These are phyloP conservation scores for Diaporthe vexans DNA, from an alignment of 2,329 filamentous ascomycete species.

Conservation along the genomic window DNA sequence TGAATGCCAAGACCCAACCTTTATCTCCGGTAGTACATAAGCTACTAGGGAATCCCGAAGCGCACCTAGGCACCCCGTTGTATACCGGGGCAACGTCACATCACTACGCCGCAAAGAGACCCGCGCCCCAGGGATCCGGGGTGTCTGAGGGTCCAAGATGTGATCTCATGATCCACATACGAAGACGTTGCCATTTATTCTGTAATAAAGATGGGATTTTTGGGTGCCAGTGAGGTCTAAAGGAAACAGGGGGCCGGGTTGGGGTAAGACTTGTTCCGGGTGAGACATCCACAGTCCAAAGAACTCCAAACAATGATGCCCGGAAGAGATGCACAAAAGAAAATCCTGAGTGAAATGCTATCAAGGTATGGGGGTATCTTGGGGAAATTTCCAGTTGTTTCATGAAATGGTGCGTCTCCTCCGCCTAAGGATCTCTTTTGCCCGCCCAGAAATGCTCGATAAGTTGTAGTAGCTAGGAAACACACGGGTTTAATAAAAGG, in stretches of 20 bases:
- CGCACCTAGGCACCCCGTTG: too few species aligned
- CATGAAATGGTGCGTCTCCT: slow-evolving; percentile 19
- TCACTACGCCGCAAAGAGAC: not conserved
- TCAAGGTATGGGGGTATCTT: slow-evolving; percentile 38
- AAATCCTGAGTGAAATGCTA: slow-evolving; percentile 27
- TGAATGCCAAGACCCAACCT: not conserved
- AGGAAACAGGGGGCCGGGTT: not conserved
- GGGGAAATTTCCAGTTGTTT: slow-evolving; percentile 24
- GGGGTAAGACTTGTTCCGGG: not conserved
- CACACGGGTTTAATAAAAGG: slow-evolving; percentile 24
- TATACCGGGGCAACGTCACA: not conserved
- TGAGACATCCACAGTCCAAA: slow-evolving; percentile 12
- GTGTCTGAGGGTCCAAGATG: too few species aligned
- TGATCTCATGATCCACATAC: not conserved
- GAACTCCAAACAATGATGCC: slow-evolving; percentile 33
- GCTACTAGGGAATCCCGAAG: not conserved
- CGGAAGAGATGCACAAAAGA: slow-evolving; percentile 23
- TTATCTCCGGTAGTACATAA: not conserved
- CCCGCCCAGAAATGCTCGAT: slow-evolving; percentile 23
- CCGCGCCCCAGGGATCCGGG: not conserved
- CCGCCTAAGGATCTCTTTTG: slow-evolving; percentile 1
- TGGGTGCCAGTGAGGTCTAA: not conserved
- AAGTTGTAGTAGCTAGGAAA: slow-evolving; percentile 24
- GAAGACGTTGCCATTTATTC: not conserved
- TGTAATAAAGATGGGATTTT: slow-evolving; percentile 8